These are phyloP conservation scores for Datisca glomerata DNA, from an alignment of 306 rosid genomes.

Conservation along the genomic window DNA sequence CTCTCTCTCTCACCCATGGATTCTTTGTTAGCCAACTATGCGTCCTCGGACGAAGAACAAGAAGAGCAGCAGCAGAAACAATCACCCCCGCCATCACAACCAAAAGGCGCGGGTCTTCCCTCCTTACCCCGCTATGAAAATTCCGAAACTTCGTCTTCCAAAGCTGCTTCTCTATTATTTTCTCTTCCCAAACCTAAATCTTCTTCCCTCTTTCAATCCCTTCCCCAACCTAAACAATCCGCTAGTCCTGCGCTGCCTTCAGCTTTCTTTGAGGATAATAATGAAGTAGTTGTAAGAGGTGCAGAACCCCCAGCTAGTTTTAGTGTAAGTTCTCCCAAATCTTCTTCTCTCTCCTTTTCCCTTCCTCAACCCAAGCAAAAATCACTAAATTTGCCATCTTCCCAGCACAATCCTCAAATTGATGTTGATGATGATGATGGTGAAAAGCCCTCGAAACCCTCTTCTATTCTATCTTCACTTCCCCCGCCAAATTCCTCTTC, in stretches of 20 bases:
- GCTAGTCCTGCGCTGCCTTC: conserved; percentile 1
- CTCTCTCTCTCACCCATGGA: conserved; percentile 35
- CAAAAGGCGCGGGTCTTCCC: conserved; percentile 2
- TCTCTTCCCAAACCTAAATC: conserved; percentile 50
- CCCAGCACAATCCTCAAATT: neutral
- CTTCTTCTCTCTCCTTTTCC: conserved; percentile 34
- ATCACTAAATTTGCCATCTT: neutral
- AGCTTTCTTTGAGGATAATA: neutral
- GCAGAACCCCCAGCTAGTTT: neutral
- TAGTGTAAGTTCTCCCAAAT: conserved; percentile 6
- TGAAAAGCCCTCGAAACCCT: conserved; percentile 3
- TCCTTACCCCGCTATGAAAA: conserved; percentile 10
- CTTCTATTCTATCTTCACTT: conserved; percentile 19
- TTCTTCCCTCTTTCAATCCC: conserved; percentile 41
- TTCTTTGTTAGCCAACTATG: conserved; percentile 69
- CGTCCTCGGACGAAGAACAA: conserved; percentile 70
- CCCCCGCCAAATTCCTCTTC: conserved; percentile 40
- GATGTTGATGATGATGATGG: conserved; percentile 1
- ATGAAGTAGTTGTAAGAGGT: conserved; percentile 1
- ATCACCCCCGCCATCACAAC: neutral
- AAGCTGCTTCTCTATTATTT: conserved; percentile 20
- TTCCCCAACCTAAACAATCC: conserved; percentile 39
- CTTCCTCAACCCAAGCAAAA: conserved; percentile 45
- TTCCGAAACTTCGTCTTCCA: conserved; percentile 7
- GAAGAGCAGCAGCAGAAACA: conserved; percentile 16